A percentile compares a stretch with the other conserved stretches of the same genome.
Conservation (phyloP, 2,329 filamentous ascomycete species). For the Pestalotiopsis fici region DNA sequence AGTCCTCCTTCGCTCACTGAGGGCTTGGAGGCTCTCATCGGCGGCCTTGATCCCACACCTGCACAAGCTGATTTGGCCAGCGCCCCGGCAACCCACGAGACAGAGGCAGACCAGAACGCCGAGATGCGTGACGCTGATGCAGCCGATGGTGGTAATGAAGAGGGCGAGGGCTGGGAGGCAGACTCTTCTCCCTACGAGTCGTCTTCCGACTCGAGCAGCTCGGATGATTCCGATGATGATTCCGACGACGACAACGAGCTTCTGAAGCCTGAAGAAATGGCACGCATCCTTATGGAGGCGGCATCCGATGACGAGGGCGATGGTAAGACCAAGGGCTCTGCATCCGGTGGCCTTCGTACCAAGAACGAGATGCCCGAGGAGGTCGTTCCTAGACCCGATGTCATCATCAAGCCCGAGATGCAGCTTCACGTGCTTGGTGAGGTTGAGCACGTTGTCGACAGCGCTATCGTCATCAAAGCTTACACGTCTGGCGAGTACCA, state of each 20-base stretch:
- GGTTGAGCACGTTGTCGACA: slow-evolving; percentile 78
- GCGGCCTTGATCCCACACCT: slow-evolving; percentile 26
- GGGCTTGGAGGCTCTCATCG: slow-evolving; percentile 31
- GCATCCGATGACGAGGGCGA: slow-evolving; percentile 78
- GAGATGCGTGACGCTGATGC: slow-evolving; percentile 16
- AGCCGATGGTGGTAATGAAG: neutral
- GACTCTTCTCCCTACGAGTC: slow-evolving; percentile 78
- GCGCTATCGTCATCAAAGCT: slow-evolving; percentile 76
- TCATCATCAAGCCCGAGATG: slow-evolving; percentile 77
- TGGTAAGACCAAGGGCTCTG: slow-evolving; percentile 45
- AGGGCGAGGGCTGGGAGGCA: slow-evolving; percentile 75
- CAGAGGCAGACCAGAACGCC: slow-evolving; percentile 14
- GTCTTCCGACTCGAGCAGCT: slow-evolving; percentile 59
- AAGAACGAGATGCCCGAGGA: slow-evolving; percentile 77
- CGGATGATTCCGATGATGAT: slow-evolving; percentile 62
- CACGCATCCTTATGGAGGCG: slow-evolving; percentile 82
- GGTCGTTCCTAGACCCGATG: slow-evolving; percentile 70
- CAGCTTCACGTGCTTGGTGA: slow-evolving; percentile 74
- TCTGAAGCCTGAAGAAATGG: slow-evolving; percentile 79
- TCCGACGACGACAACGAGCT: slow-evolving; percentile 70
- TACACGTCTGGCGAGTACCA: slow-evolving; percentile 78
- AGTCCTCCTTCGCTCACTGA: slow-evolving; percentile 33
- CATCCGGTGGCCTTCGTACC: slow-evolving; percentile 61
- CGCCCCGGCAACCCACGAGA: slow-evolving; percentile 6
- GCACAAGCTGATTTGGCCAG: slow-evolving; percentile 11